These are phyloP conservation scores for Plantago elongata DNA, from an alignment of 257 asterid genomes.

Conservation along the genomic window DNA sequence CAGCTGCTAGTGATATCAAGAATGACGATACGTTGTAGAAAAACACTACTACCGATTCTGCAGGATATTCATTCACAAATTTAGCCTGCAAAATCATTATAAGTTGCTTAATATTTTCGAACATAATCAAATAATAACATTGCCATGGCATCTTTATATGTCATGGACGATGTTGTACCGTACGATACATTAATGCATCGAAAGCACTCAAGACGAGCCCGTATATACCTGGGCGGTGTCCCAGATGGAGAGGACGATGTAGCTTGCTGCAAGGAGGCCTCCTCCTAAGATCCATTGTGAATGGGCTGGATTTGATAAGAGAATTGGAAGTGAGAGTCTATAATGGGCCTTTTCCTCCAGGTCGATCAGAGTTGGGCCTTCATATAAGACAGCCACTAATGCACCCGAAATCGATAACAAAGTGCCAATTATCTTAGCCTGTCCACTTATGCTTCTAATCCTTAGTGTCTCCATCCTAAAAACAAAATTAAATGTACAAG, in stretches of 20 bases:
- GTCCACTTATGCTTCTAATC: slow-evolving; percentile 28
- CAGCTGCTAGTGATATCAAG: slow-evolving; percentile 15
- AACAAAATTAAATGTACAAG: too few relatives aligned
- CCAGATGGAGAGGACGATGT: slow-evolving; percentile 29
- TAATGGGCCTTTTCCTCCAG: not conserved
- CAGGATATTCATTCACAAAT: slow-evolving; percentile 25
- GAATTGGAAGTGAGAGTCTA: not conserved
- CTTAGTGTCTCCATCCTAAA: slow-evolving; percentile 44
- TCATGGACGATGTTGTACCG: too few relatives aligned
- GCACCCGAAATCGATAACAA: slow-evolving; percentile 42
- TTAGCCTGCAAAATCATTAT: slow-evolving; percentile 18
- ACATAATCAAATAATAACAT: not conserved
- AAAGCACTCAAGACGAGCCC: too few relatives aligned
- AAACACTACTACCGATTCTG: slow-evolving; percentile 13
- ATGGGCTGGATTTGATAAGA: slow-evolving; percentile 4
- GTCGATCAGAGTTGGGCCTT: slow-evolving; percentile 31
- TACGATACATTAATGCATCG: too few relatives aligned
- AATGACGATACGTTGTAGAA: slow-evolving; percentile 11
- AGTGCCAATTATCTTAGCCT: slow-evolving; percentile 40
- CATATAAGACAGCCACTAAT: slow-evolving; percentile 40
- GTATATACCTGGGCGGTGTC: slow-evolving; percentile 32
- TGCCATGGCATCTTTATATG: not conserved
- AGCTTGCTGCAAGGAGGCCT: slow-evolving; percentile 23
- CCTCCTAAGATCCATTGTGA: slow-evolving; percentile 45
- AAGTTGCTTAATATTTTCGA: not conserved